These are phyloP conservation scores for Brassica carinata DNA, from an alignment of 345 rosid species.

Conservation along the genomic window DNA sequence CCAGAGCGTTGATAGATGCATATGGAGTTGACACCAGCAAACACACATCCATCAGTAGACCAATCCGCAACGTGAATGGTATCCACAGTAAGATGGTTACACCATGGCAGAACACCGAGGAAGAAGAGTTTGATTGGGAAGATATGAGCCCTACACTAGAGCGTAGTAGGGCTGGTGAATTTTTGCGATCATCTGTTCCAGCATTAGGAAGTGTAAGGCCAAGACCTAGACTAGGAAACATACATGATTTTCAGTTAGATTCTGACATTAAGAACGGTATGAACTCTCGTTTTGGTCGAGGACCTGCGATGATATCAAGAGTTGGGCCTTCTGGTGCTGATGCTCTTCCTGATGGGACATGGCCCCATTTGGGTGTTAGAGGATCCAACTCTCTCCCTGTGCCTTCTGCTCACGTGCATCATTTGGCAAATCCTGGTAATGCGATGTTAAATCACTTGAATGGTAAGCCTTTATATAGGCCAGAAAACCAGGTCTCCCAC, in stretches of 20 bases:
- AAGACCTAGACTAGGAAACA: conserved; percentile 54
- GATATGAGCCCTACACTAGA: conserved; percentile 96
- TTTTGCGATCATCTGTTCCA: conserved; percentile 52
- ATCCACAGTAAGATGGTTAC: conserved; percentile 54
- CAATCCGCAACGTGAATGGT: conserved; percentile 58
- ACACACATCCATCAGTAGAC: conserved; percentile 48
- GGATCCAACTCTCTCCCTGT: conserved; percentile 55
- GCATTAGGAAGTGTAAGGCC: conserved; percentile 48
- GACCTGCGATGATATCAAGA: conserved; percentile 45
- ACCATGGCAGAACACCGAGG: conserved; percentile 98
- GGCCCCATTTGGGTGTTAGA: conserved; percentile 63
- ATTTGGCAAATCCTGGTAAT: conserved; percentile 51
- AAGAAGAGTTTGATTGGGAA: conserved; percentile 99
- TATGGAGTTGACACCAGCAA: conserved; percentile 87
- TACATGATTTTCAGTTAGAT: conserved; percentile 41
- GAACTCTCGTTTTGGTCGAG: conserved; percentile 45
- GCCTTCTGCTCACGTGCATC: conserved; percentile 51
- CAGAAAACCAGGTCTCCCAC: conserved; percentile 54
- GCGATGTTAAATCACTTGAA: conserved; percentile 48
- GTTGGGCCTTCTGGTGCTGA: conserved; percentile 51
- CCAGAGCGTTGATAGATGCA: conserved; percentile 93
- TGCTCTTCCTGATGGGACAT: conserved; percentile 43
- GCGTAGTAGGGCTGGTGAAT: conserved; percentile 53
- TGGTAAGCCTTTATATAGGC: conserved; percentile 49
- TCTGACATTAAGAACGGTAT: conserved; percentile 51